Evolutionary conservation across 2,329 filamentous ascomycete species (phyloP).

Genomic region (Aspergillus glaucus): DNA sequence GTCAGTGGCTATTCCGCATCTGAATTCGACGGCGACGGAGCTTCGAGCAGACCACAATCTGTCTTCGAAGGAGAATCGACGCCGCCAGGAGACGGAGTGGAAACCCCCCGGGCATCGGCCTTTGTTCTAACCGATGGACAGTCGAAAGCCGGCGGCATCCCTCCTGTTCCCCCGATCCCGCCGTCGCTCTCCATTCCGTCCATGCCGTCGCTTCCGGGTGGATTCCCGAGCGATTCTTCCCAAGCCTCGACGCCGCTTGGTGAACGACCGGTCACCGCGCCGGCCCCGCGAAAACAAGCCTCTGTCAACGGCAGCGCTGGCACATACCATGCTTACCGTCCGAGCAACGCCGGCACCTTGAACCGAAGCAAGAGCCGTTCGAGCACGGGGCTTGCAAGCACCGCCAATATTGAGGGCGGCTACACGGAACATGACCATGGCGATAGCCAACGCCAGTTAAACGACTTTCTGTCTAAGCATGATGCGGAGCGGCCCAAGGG

Average conservation of each 20-base stretch:
- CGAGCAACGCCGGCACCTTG: slow-evolving; percentile 18
- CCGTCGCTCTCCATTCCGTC: slow-evolving; percentile 27
- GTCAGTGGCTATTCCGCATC: slow-evolving; percentile 35
- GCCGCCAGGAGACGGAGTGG: slow-evolving; percentile 21
- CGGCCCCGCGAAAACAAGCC: slow-evolving; percentile 18
- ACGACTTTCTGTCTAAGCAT: slow-evolving; percentile 28
- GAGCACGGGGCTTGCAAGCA: slow-evolving; percentile 22
- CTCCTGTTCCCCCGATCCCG: slow-evolving; percentile 43
- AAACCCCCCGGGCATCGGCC: slow-evolving; percentile 26
- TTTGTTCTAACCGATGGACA: slow-evolving; percentile 12
- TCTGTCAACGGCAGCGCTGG: slow-evolving; percentile 17
- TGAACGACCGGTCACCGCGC: slow-evolving; percentile 29
- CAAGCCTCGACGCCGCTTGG: slow-evolving; percentile 19
- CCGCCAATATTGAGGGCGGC: slow-evolving; percentile 12
- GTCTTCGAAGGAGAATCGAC: slow-evolving; percentile 14
- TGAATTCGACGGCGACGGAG: slow-evolving; percentile 25
- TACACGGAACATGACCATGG: slow-evolving; percentile 10
- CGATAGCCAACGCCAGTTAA: slow-evolving; percentile 21
- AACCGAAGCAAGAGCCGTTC: slow-evolving; percentile 30
- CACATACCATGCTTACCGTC: slow-evolving; percentile 8
- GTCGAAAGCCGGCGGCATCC: slow-evolving; percentile 27
- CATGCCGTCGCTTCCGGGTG: slow-evolving; percentile 26
- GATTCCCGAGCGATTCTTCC: slow-evolving; percentile 35
- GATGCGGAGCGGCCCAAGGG: slow-evolving; percentile 13
- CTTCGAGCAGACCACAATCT: slow-evolving; percentile 23